phyloP scores from a whole-genome alignment of 2,329 filamentous ascomycete genomes.

The Fusarium sp. region DNA sequence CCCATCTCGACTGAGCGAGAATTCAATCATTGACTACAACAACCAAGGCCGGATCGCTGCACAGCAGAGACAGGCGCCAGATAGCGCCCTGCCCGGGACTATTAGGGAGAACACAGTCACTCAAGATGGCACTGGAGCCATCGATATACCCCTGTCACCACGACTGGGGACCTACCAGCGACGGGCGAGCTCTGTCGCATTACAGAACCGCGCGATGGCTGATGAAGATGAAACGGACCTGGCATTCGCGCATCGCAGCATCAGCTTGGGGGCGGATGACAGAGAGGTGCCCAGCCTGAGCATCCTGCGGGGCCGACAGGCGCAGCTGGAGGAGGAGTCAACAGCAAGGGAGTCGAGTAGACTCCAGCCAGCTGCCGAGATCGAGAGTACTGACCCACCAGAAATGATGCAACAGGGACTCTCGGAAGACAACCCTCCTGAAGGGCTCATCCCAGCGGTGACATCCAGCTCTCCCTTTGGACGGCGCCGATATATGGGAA shows the following conservation, averaged over 20 bases:
- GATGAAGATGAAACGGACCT: conserved; percentile 73
- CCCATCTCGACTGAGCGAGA: conserved; percentile 91
- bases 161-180: conserved; percentile 67
- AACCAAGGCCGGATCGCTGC: conserved; percentile 47
- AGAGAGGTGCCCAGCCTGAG: conserved; percentile 75
- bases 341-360: conserved; percentile 38
- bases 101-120: conserved; percentile 55
- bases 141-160: conserved; percentile 80
- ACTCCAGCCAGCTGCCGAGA: conserved; percentile 58
- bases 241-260: conserved; percentile 73
- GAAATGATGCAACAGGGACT: conserved; percentile 56
- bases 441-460: conserved; percentile 55
- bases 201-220: conserved; percentile 66
- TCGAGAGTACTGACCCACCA: conserved; percentile 53
- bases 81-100: conserved; percentile 45
- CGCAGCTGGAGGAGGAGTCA: conserved; percentile 50
- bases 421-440: conserved; percentile 61
- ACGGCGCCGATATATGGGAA: conserved; percentile 60
- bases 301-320: conserved; percentile 64
- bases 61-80: conserved; percentile 43
- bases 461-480: conserved; percentile 60
- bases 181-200: conserved; percentile 77
- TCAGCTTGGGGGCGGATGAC: conserved; percentile 75
- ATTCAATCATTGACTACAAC: conserved; percentile 72
- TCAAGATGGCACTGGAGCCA: conserved; percentile 71